A percentile compares a stretch with the other conserved stretches of the same genome.
These are phyloP conservation scores for Thuja plicata DNA, from an alignment of 83 land plant genomes.

Conservation along the genomic window DNA sequence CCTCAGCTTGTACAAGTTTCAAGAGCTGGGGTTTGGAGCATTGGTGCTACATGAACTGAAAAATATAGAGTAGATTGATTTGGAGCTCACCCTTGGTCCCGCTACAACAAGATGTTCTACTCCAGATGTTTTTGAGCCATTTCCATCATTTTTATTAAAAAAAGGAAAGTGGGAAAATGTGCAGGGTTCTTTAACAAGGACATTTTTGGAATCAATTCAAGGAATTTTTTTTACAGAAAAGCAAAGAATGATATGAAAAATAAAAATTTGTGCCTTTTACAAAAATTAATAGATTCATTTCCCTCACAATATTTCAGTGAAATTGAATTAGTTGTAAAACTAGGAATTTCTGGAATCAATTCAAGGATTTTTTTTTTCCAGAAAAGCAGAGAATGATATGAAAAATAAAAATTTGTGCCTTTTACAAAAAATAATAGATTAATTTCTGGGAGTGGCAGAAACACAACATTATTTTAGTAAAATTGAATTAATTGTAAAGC, in stretches of 20 bases:
- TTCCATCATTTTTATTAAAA: slow-evolving; percentile 3
- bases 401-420: neutral
- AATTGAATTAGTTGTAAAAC: too few species aligned
- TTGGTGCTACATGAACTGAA: neutral
- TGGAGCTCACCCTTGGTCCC: neutral
- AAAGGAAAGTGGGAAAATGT: neutral
- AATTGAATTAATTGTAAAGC: too few species aligned
- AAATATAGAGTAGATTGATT: neutral
- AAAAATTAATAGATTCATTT: too few species aligned
- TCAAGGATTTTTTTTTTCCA: neutral
- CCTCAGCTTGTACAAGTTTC: slow-evolving; percentile 1
- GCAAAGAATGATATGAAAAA: neutral
- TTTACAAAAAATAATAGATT: too few species aligned
- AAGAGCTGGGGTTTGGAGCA: neutral
- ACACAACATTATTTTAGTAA: too few species aligned
- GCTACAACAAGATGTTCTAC: neutral
- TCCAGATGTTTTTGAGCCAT: slow-evolving; percentile 13
- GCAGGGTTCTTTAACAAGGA: neutral
- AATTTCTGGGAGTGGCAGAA: too few species aligned
- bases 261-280: neutral
- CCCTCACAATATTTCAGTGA: too few species aligned
- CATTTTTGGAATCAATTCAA: neutral
- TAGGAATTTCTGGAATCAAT: neutral
- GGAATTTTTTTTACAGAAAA: too few species aligned
- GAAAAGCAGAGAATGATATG: neutral